A percentile compares a stretch with the other conserved stretches of the same genome.
phyloP scores from a whole-genome alignment of 345 rosid species.

The Noccaea bulbosa region DNA sequence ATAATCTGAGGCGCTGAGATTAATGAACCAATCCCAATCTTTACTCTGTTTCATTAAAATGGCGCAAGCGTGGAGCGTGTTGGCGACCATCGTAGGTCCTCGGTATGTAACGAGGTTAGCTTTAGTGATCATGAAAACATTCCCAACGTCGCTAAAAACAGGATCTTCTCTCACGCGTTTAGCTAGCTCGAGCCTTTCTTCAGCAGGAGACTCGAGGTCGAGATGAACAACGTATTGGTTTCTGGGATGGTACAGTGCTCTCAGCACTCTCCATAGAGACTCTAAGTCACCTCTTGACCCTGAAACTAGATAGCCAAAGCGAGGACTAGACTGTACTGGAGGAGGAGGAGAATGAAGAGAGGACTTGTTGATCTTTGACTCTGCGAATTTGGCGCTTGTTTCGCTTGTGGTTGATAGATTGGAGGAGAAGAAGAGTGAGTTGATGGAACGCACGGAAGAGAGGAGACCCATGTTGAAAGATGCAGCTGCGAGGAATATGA shows the following conservation, averaged over 20 bases:
- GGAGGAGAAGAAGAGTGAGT: slow-evolving; percentile 67
- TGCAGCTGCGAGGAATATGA: slow-evolving; percentile 73
- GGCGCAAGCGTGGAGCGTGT: slow-evolving; percentile 72
- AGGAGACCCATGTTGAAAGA: slow-evolving; percentile 88
- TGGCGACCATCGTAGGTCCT: slow-evolving; percentile 73
- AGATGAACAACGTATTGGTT: slow-evolving; percentile 92
- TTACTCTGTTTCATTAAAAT: slow-evolving; percentile 56
- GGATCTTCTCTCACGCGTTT: slow-evolving; percentile 73
- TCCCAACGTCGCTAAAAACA: slow-evolving; percentile 64
- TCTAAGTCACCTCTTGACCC: slow-evolving; percentile 94
- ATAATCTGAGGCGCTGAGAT: slow-evolving; percentile 69
- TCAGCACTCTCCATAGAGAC: slow-evolving; percentile 93
- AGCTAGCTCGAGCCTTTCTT: slow-evolving; percentile 84
- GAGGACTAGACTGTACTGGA: slow-evolving; percentile 57
- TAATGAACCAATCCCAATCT: slow-evolving; percentile 79
- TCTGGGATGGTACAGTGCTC: slow-evolving; percentile 83
- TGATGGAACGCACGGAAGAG: slow-evolving; percentile 73
- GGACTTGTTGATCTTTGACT: slow-evolving; percentile 51
- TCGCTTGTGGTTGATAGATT: slow-evolving; percentile 42
- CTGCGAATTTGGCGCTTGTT: slow-evolving; percentile 55
- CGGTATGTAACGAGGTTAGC: slow-evolving; percentile 69
- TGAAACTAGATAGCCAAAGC: slow-evolving; percentile 92
- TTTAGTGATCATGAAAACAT: slow-evolving; percentile 80
- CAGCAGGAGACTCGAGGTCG: slow-evolving; percentile 86
- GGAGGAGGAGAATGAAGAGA: slow-evolving; percentile 45